Evolutionary conservation across 768 basidiomycete species (phyloP).

Genomic region (Rubroboletus satanas): DNA sequence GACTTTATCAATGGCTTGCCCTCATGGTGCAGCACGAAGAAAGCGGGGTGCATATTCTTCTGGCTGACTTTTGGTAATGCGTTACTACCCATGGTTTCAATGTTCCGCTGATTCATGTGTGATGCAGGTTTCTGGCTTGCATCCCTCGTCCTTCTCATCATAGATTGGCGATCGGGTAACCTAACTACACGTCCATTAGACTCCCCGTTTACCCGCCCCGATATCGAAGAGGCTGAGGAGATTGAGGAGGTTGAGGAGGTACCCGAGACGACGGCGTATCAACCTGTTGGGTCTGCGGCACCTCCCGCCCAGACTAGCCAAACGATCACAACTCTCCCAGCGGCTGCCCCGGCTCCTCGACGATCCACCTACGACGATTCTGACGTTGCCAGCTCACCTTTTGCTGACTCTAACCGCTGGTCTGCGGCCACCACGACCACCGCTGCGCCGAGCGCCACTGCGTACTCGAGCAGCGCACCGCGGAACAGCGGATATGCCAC

Average conservation of each 20-base stretch:
- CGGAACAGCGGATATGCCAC: slow-evolving; percentile 27
- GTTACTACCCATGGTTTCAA: neutral
- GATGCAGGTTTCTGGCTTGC: slow-evolving; percentile 68
- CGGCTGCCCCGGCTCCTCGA: slow-evolving; percentile 11
- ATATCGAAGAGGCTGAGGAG: slow-evolving; percentile 45
- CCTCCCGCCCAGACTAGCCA: slow-evolving; percentile 32
- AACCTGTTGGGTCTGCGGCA: slow-evolving; percentile 35
- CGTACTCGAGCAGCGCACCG: slow-evolving; percentile 19
- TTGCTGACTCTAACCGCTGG: slow-evolving; percentile 53
- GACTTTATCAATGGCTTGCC: slow-evolving; percentile 64
- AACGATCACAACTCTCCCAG: slow-evolving; percentile 13
- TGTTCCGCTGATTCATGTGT: slow-evolving; percentile 7
- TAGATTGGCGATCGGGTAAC: slow-evolving; percentile 77
- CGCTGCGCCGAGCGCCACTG: slow-evolving; percentile 24
- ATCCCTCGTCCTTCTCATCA: slow-evolving; percentile 59
- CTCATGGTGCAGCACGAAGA: slow-evolving; percentile 91
- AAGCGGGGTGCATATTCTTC: slow-evolving; percentile 84
- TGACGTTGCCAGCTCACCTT: slow-evolving; percentile 34
- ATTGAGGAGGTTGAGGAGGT: slow-evolving; percentile 42
- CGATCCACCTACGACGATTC: slow-evolving; percentile 26
- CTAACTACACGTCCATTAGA: slow-evolving; percentile 50
- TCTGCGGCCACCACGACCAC: slow-evolving; percentile 31
- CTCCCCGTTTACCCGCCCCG: slow-evolving; percentile 70
- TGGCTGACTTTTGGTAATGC: slow-evolving; percentile 72
- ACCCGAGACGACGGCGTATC: slow-evolving; percentile 47